Evolutionary conservation across 2,329 filamentous ascomycete genomes (phyloP), one percentile per base, ranked within the genome.

Genomic region (Fusarium austroafricanum): DNA sequence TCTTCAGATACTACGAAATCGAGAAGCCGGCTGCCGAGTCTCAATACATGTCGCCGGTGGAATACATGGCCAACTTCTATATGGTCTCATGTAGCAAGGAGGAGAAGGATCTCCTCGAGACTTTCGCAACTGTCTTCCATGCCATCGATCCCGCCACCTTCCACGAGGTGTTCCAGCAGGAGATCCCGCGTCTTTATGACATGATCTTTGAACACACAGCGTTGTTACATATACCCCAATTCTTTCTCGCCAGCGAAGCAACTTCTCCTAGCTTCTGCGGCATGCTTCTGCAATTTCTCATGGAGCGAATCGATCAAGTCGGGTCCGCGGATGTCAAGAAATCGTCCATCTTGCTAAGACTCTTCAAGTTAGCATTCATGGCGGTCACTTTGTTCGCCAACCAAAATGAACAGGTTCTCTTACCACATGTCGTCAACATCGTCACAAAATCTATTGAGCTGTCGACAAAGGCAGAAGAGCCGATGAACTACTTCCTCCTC

Each of bases 291-390:
- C 93, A 97, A 70, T 99, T 99, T 76, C 84, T 99, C 62, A 99
- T 99, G 96, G 92, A 95, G 73, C 92, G 93, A 53, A 96, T 99
- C 59, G 92, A 96, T 67, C 92, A 99, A 76, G 94, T 99, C 42
- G 96, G 96, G 21, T 96, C 93, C 1, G 90, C 92, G 10, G 94
- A 99, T 78, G 90, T 96, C 53, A 94, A 93, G 76, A 97, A 95
- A 79, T 95, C 96, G 0, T 95, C 94, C 8, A 97, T 99, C 46
- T 82, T 99, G 33, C 82, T 99, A 50, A 88, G 96, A 55, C 88
- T 99, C 51, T 99, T 98, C 83, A 99, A 99, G 80, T 82, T 99
- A 50, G 97, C 95, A 1, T 99, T 99, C 79, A 99, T 99, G 96
- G 96, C 96, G 0, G 96, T 99, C 38, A 99, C 96, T 0, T 84